Conservation (phyloP, 352 stramenopile genomes). For the Pythium myriotylum region DNA sequence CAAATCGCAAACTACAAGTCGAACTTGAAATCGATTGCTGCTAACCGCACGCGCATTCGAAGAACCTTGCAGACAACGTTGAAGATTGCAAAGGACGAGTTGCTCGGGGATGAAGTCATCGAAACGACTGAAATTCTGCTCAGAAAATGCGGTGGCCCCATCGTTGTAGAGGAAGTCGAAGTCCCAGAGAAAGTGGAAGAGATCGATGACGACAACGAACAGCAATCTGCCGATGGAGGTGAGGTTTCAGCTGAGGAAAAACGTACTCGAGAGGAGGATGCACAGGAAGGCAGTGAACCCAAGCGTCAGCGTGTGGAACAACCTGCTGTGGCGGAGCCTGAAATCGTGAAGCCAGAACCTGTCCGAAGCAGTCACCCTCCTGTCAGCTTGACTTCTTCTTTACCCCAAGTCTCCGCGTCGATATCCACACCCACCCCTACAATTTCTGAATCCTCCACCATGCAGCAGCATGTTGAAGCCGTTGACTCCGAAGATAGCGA, state of each 20-base stretch:
- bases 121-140: conserved; percentile 54
- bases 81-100: conserved; percentile 64
- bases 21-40: conserved; percentile 53
- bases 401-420: too few relatives aligned
- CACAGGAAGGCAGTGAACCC: background rate
- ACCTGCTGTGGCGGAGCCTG: background rate
- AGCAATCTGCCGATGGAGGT: background rate
- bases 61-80: conserved; percentile 55
- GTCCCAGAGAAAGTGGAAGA: conserved; percentile 37
- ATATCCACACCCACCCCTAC: too few relatives aligned
- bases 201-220: conserved; percentile 28
- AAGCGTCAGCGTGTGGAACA: conserved; percentile 18
- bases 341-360: conserved; percentile 16
- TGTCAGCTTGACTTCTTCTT: background rate
- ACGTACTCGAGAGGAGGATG: conserved; percentile 16
- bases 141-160: conserved; percentile 54
- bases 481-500: conserved; percentile 15
- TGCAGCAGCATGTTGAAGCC: background rate
- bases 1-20: conserved; percentile 70
- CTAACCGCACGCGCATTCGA: conserved; percentile 47
- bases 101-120: conserved; percentile 58
- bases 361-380: background rate
- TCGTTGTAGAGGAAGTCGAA: conserved; percentile 35
- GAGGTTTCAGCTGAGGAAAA: background rate
- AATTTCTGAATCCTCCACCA: background rate